These are phyloP conservation scores for Multifurca ochricompacta DNA, from an alignment of 768 basidiomycete genomes.

Conservation along the genomic window DNA sequence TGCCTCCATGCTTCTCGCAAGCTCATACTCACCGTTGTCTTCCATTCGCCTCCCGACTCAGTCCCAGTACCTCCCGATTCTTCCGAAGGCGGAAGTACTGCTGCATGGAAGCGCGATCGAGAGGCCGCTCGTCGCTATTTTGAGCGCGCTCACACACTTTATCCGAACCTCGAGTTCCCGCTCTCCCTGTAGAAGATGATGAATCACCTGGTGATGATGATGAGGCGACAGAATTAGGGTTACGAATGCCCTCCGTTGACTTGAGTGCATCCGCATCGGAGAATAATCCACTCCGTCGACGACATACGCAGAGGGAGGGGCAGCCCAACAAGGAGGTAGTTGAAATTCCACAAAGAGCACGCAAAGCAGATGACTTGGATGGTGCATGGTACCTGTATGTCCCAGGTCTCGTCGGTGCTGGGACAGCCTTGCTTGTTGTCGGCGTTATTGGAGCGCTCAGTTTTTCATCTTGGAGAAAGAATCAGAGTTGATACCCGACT, in stretches of 20 bases:
- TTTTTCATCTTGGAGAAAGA: constrained; percentile 44
- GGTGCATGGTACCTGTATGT: constrained; percentile 75
- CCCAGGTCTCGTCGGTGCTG: constrained; percentile 73
- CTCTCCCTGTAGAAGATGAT: constrained; percentile 43
- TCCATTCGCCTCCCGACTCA: constrained; percentile 60
- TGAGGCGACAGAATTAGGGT: constrained; percentile 30
- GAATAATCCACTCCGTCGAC: constrained; percentile 22
- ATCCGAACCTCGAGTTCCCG: constrained; percentile 59
- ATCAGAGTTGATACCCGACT: constrained; percentile 23
- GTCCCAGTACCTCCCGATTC: constrained; percentile 7
- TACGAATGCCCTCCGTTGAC: constrained; percentile 68
- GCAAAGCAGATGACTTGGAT: constrained; percentile 52
- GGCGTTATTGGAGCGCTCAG: constrained; percentile 73
- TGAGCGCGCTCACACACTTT: constrained; percentile 54
- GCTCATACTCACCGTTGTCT: constrained; percentile 69
- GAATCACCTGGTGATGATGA: constrained; percentile 25
- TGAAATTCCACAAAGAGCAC: constrained; percentile 29
- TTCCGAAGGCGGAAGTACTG: constrained; percentile 42
- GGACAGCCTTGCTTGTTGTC: constrained; percentile 73
- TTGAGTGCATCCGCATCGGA: constrained; percentile 20
- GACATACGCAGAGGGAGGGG: constrained; percentile 17
- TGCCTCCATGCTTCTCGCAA: constrained; percentile 59
- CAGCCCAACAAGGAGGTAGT: constrained; percentile 4
- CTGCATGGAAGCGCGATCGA: constrained; percentile 69
- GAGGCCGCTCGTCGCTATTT: constrained; percentile 65